Conservation (phyloP, 768 basidiomycete species). For the Auricularia sp. region DNA sequence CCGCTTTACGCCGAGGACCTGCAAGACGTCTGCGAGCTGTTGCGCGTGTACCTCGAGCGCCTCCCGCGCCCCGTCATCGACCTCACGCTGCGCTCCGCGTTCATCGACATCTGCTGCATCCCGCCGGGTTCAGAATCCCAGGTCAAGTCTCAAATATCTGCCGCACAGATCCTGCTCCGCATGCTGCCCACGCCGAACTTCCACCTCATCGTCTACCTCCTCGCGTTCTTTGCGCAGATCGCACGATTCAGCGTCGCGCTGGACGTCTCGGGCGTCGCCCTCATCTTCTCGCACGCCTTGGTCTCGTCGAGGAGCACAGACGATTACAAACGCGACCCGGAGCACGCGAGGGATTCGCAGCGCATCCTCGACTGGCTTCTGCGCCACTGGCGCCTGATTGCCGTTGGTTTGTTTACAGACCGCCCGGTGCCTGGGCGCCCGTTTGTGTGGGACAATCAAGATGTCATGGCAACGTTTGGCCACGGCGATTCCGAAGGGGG, state of each 20-base stretch:
- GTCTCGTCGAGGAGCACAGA: background rate
- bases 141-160: background rate
- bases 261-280: background rate
- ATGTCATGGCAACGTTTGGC: too few species aligned
- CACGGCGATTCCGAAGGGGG: too few species aligned
- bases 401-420: background rate
- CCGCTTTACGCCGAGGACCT: background rate
- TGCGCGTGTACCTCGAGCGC: background rate
- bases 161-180: background rate
- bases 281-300: background rate
- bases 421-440: background rate
- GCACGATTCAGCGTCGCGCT: background rate
- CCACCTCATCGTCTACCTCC: background rate
- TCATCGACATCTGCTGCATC: background rate
- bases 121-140: background rate
- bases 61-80: background rate
- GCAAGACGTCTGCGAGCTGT: background rate
- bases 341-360: background rate
- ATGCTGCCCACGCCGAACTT: background rate
- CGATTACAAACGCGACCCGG: background rate
- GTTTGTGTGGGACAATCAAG: background rate
- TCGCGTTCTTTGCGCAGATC: background rate
- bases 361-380: background rate
- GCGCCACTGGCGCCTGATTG: background rate
- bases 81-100: background rate